Base-by-base conservation (phyloP, 306 rosid genomes). In the Malus sylvestris region DNA sequence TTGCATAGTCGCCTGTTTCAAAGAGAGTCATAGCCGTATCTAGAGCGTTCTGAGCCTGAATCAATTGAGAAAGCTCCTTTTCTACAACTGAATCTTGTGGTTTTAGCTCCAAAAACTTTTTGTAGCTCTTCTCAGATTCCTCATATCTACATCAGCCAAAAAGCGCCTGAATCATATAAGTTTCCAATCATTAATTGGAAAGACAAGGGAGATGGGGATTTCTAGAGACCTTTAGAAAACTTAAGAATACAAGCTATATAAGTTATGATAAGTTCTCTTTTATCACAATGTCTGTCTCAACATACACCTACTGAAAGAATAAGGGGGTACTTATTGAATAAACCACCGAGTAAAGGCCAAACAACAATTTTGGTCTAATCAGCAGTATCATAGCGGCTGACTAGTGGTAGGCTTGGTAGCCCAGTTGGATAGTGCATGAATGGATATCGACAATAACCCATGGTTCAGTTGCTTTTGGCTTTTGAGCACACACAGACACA, bases 91-190 rank as follows among this genome's bases (percentile, higher is more conserved):
- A 82, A 70, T 86, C 66, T 27, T 81, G 85, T 29, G 97, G 99
- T 84, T 96, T 89, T 65, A 96, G 83, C 89, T 88, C 96, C 84
- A 96, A 86, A 81, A 83, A 87, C 81, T 85, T 87, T 67, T 81
- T 81, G 87, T 96, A 96, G 86, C 84, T 89, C 88, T 82, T 80
- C 89, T 96, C 98, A 55, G 99, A 88, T 84, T 89, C 98, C 79
- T 89, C 88, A 84, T 91, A 96, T 93, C 99, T 96, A 89, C 99
- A 92, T 90, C 89, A 96, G 91, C 93, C 96, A 92, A 93, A 96
- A 96, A 92, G 83, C 88, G 91, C 99, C 98, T 91, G 97, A 93
- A 96, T 96, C 96, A 96, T 88, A 89, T 96, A 84, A 87, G 80
- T 86, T 78, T 86, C 81, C 81, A 91, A 95, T 92, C 85, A 92